Percentiles rank a stretch among this genome's conserved stretches.
Evolutionary conservation across 805 yeast genomes (phyloP).

Genomic region (Blastobotrys americana): DNA sequence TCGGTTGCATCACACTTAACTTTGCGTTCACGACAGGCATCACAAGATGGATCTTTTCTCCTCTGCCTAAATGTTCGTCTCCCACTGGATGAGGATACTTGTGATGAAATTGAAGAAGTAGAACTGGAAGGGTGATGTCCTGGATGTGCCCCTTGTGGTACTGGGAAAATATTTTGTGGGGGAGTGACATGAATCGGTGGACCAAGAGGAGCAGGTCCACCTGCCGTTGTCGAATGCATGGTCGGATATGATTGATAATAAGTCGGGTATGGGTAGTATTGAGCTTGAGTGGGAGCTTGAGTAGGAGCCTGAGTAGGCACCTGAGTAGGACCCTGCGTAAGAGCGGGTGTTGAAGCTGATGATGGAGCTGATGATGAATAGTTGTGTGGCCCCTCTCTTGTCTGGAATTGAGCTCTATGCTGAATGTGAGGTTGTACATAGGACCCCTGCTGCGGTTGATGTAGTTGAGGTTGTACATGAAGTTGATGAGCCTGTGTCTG

Average conservation of each 20-base stretch:
- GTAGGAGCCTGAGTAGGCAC: constrained; percentile 3
- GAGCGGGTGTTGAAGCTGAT: constrained; percentile 6
- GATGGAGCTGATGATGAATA: too few relatives aligned
- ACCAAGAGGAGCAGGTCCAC: constrained; percentile 1
- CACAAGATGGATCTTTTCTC: constrained; percentile 28
- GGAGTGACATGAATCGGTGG: constrained; percentile 4
- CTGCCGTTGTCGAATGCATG: background rate
- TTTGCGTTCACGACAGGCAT: constrained; percentile 28
- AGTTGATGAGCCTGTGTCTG: too few relatives aligned
- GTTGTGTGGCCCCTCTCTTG: too few relatives aligned
- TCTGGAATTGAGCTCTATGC: too few relatives aligned
- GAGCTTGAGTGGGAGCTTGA: constrained; percentile 1
- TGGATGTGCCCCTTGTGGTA: constrained; percentile 1
- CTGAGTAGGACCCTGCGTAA: constrained; percentile 7
- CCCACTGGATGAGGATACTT: background rate
- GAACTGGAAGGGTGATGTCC: background rate
- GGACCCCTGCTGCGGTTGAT: background rate
- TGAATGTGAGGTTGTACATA: background rate
- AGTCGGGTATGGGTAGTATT: constrained; percentile 2
- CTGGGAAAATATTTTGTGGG: background rate
- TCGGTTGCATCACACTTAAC: constrained; percentile 30
- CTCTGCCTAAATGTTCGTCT: constrained; percentile 26
- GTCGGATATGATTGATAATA: background rate
- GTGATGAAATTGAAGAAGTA: background rate
- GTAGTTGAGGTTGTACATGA: background rate